A percentile compares a stretch with the other conserved stretches of the same genome.
Conservation (phyloP, 2,329 filamentous ascomycete species). For the Cadophora gregata region DNA sequence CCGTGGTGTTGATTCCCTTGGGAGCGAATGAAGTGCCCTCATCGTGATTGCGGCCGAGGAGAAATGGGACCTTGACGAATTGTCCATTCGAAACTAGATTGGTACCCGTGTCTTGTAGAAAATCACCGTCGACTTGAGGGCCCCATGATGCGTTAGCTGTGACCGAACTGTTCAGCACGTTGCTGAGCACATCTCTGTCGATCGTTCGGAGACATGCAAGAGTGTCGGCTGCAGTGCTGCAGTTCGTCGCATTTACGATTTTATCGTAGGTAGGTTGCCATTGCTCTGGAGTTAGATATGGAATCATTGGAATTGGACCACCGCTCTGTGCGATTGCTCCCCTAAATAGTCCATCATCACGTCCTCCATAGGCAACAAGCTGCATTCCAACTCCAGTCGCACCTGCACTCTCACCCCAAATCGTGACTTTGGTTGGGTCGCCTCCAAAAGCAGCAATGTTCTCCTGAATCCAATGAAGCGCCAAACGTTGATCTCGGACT, state of each 20-base stretch:
- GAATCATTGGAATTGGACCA: conserved; percentile 40
- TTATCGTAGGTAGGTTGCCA: conserved; percentile 44
- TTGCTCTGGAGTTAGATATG: conserved; percentile 22
- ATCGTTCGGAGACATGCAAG: conserved; percentile 44
- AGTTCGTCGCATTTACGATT: conserved; percentile 45
- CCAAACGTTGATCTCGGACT: conserved; percentile 49
- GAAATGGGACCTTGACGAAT: conserved; percentile 68
- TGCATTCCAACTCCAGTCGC: conserved; percentile 52
- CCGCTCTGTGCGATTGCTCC: conserved; percentile 58
- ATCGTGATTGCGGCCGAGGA: conserved; percentile 69
- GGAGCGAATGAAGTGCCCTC: conserved; percentile 66
- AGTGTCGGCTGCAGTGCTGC: conserved; percentile 29
- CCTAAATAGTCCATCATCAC: conserved; percentile 60
- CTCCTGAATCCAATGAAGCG: conserved; percentile 51
- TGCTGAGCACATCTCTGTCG: conserved; percentile 51
- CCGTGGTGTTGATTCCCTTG: conserved; percentile 59
- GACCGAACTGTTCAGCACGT: conserved; percentile 48
- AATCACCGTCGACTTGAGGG: conserved; percentile 61
- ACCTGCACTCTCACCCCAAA: conserved; percentile 53
- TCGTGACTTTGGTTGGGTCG: conserved; percentile 48
- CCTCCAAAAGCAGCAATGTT: conserved; percentile 52
- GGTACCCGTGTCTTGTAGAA: conserved; percentile 58
- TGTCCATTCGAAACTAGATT: conserved; percentile 59
- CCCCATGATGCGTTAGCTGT: conserved; percentile 47
- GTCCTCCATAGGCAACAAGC: conserved; percentile 53